Evolutionary conservation across 2,329 filamentous ascomycete species (phyloP).

Genomic region (Orbilia brochopaga): DNA sequence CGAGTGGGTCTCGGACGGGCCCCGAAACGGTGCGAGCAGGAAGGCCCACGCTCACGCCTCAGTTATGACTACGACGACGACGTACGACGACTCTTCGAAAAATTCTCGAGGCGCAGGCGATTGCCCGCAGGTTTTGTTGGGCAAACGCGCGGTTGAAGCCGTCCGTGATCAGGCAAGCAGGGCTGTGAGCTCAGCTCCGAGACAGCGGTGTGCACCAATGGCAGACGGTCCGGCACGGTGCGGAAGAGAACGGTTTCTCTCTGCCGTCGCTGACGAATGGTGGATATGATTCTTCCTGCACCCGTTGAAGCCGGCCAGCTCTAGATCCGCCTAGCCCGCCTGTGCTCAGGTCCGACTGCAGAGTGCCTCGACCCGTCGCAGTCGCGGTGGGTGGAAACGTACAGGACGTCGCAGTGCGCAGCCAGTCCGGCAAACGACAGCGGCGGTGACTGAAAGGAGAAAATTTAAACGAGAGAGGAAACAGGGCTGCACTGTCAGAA

Average conservation of each 20-base stretch:
- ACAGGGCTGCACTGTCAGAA: too few species aligned
- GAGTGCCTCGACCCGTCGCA: too few species aligned
- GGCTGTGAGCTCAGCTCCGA: background rate
- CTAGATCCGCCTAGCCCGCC: too few species aligned
- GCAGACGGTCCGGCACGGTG: background rate
- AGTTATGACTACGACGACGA: too few species aligned
- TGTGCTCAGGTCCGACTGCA: too few species aligned
- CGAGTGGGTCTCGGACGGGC: constrained; percentile 1
- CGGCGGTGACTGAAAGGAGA: too few species aligned
- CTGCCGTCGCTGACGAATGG: too few species aligned
- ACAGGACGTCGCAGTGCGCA: too few species aligned
- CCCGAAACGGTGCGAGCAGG: constrained; percentile 1
- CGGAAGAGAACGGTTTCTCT: background rate
- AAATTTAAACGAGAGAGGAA: too few species aligned
- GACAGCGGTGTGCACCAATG: background rate
- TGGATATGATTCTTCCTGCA: background rate
- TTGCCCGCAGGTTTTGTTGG: background rate
- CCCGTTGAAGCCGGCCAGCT: background rate
- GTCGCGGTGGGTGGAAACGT: too few species aligned
- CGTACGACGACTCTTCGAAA: too few species aligned
- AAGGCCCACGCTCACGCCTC: background rate
- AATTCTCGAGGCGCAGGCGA: background rate
- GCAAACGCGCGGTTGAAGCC: background rate
- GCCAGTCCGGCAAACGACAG: too few species aligned
- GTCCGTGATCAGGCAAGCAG: background rate